Conservation (phyloP, 2,329 filamentous ascomycete species). For the Cryoendolithus antarcticus region DNA sequence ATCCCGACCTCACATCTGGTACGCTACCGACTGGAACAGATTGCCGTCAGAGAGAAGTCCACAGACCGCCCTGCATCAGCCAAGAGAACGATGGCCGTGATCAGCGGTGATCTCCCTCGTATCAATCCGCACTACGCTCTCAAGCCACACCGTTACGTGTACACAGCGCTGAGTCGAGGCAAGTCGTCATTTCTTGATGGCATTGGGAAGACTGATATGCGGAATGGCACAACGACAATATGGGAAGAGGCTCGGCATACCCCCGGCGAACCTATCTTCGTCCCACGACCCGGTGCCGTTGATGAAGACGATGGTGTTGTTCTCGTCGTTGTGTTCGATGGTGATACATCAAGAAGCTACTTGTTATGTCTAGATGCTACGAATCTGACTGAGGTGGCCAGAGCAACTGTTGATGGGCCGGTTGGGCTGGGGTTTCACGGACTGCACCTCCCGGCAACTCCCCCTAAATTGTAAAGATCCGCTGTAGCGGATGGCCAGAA, state of each 20-base stretch:
- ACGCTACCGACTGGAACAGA: constrained; percentile 6
- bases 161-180: constrained; percentile 44
- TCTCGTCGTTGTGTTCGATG: constrained; percentile 53
- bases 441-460: too few relatives aligned
- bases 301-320: constrained; percentile 53
- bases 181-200: constrained; percentile 49
- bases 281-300: constrained; percentile 37
- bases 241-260: constrained; percentile 52
- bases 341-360: constrained; percentile 46
- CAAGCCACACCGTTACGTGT: constrained; percentile 47
- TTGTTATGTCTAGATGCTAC: constrained; percentile 52
- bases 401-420: constrained; percentile 49
- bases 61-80: constrained; percentile 12
- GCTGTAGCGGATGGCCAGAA: too few relatives aligned
- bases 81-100: not conserved
- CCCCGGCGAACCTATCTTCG: constrained; percentile 58
- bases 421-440: constrained; percentile 58
- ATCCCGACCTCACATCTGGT: constrained; percentile 1
- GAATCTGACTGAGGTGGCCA: constrained; percentile 50
- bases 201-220: constrained; percentile 53
- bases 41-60: constrained; percentile 1
- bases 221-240: constrained; percentile 37
- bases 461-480: too few relatives aligned
- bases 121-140: constrained; percentile 49
- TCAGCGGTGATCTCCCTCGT: constrained; percentile 49